Evolutionary conservation across 164 flowering plant genomes (phyloP).

Genomic region (Dillenia suffruticosa): DNA sequence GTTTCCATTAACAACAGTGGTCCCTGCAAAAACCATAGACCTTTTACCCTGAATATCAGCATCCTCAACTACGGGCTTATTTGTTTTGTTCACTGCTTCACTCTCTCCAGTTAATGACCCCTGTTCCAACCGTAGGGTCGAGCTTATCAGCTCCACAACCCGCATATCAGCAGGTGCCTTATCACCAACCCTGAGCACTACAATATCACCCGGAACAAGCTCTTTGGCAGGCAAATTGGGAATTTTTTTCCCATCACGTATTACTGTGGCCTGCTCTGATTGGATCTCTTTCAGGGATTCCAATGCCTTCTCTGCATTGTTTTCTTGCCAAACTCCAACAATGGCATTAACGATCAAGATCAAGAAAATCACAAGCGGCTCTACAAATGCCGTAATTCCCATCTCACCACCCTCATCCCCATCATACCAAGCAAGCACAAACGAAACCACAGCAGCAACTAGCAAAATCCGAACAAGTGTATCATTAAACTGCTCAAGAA

Average conservation of each 20-base stretch:
- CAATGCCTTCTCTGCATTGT: conserved; percentile 55
- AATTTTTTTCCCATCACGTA: conserved; percentile 27
- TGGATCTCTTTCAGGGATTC: conserved; percentile 61
- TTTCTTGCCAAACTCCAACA: conserved; percentile 66
- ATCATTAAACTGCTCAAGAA: conserved; percentile 51
- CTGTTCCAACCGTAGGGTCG: conserved; percentile 51
- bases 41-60: conserved; percentile 51
- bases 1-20: conserved; percentile 37
- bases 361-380: conserved; percentile 54
- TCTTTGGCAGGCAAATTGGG: conserved; percentile 41
- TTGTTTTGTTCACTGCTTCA: conserved; percentile 46
- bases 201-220: conserved; percentile 55
- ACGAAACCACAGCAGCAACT: conserved; percentile 45
- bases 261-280: conserved; percentile 38
- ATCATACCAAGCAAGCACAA: conserved; percentile 49
- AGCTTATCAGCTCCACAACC: conserved; percentile 40
- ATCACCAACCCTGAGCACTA: conserved; percentile 48
- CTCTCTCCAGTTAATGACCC: conserved; percentile 62
- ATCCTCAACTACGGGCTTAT: conserved; percentile 33
- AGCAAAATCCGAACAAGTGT: conserved; percentile 46
- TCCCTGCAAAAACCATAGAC: conserved; percentile 56
- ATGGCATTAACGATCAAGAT: conserved; percentile 50
- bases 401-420: conserved; percentile 48
- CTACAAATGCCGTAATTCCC: conserved; percentile 53
- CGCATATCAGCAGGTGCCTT: conserved; percentile 59